Evolutionary conservation across 768 basidiomycete genomes (phyloP), one percentile per base, ranked within the genome.

Genomic region (Tephrocybe sp.): DNA sequence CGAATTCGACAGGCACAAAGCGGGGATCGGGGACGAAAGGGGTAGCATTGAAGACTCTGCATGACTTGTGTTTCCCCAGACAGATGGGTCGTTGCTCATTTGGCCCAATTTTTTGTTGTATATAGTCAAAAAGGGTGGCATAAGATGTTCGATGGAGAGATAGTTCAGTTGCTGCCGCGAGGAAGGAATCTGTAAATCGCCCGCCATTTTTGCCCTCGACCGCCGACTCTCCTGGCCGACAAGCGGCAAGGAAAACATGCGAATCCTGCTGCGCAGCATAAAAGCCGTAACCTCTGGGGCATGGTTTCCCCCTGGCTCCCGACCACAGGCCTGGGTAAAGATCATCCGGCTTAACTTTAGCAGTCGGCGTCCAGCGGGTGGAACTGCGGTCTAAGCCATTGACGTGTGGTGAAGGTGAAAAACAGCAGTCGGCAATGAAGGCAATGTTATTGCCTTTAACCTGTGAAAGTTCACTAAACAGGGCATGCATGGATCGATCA

Each of bases 401-500:
- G 27, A 15, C 13, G 33, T 64, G 64, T 15, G 69, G 65, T 71
- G 63, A 57, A 11, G 75, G 67, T 9, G 78, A 72, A 65, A 86
- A 85, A 57, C 81, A 86, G 55, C 79, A 76, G 62, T 87, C 85
- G 19, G 86, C 68, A 47, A 87, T 73, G 49, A 87, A 62, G 1
- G 84, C 83, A 63, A 88, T 79, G 51, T 88, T 88, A 62, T 86
- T 71, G 24, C 85, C 85, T 57, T 86, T 88, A 38, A 65, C 67
- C 21, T 65, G 64, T 15, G 73, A 67, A 33, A 88, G 74, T 45
- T 84, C 80, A 45, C 59, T 56, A n/a, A 88, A 64, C 72, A 87
- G 77, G 31, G 83, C 75, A 34, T 74, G 71, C 47, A 88, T 66
- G 9, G 85, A 84, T 42, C 80, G 78, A 64, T 86, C 84, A 38